Evolutionary conservation across 163 green algal genomes (phyloP), one percentile per base, ranked within the genome.

Genomic region (Scenedesmus sp.): DNA sequence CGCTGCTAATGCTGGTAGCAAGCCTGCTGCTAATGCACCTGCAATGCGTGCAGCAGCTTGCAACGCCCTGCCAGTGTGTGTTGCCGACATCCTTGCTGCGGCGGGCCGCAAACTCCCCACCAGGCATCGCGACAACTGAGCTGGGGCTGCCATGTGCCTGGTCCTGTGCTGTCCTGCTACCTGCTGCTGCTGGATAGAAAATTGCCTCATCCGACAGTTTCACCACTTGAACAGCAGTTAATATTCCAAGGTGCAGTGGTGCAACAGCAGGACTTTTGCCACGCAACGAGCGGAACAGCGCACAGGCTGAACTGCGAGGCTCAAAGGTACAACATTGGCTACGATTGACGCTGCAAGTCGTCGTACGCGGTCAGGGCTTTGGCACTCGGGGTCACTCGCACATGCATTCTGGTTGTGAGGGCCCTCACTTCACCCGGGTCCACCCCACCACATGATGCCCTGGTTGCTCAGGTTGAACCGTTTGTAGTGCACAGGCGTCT

Each of bases 111-210:
- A 35, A 35, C 35, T 49, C 35, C 49, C 56, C 33, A 37, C 82
- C 53, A 87, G 33, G 53, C 82, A 56, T 53, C 20, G 68, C 33
- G 82, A 87, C 18, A 87, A 79, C 42, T 87, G 82, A n/a, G 49
- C 65, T 40, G 65, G 53, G 51, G 33, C 82, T 87, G 82, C 82
- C 82, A 87, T 87, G 30, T 76, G 65, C 30, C 65, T 76, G 65
- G 65, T 76, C 82, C 16, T 87, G 30, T 87, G 82, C 59, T 30
- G 46, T 53, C 43, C 82, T 87, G 82, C 37, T 78, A 26, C 51
- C 82, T 53, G 16, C 82, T 46, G 35, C 65, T 76, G 65, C 30
- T 76, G 65, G 30, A 18, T 20, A 42, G 82, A 20, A 15, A 79
- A 78, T 78, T 53, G 35, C 53, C 20, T 87, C 82, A 87, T 87